Evolutionary conservation across 495 filamentous ascomycete genomes (phyloP).

Genomic region (Friedmanniomyces simplex): DNA sequence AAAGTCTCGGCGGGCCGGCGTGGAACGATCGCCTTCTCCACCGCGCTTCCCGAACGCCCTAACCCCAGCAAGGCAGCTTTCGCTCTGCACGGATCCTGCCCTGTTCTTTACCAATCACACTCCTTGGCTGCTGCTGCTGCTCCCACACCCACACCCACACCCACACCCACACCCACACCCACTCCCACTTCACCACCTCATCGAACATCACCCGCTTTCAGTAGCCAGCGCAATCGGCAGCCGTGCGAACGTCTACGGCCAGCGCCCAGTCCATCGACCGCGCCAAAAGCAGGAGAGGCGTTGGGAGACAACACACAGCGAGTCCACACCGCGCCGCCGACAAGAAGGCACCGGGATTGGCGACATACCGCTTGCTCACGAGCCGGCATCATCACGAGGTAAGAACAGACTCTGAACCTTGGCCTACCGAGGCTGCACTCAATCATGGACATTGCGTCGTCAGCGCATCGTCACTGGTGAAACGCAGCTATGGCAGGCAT

Average conservation of each 20-base stretch:
- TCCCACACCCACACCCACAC: no score
- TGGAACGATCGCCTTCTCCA: no score
- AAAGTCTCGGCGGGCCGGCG: no score
- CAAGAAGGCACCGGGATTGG: background rate
- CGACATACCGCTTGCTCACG: background rate
- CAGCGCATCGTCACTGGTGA: background rate
- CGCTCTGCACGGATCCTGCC: background rate
- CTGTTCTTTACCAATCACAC: background rate
- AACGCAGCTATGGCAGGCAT: background rate
- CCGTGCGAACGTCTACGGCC: background rate
- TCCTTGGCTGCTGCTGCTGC: background rate
- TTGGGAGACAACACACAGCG: background rate
- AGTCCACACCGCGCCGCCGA: background rate
- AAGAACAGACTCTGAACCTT: no score
- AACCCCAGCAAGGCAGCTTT: background rate
- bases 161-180: background rate
- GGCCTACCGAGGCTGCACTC: background rate
- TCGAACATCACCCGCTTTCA: background rate
- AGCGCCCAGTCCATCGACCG: background rate
- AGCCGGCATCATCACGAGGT: background rate
- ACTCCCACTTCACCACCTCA: no score
- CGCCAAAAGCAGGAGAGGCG: background rate
- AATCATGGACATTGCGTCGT: background rate
- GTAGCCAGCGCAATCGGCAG: background rate
- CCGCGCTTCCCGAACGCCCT: background rate